These are phyloP conservation scores for Melastoma malabathricum DNA, from an alignment of 345 rosid species.

Conservation along the genomic window DNA sequence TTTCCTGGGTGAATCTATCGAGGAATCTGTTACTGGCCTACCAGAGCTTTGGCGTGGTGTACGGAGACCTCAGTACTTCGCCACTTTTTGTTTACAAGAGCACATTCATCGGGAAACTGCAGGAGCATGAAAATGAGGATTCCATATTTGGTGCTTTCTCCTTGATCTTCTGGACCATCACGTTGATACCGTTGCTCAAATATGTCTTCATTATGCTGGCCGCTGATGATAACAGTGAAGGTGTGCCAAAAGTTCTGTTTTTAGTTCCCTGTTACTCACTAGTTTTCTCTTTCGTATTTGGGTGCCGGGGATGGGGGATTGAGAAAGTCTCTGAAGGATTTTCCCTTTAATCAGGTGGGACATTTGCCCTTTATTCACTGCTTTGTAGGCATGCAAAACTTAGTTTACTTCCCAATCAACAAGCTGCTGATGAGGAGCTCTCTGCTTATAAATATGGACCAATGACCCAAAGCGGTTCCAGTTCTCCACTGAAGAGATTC, in stretches of 20 bases:
- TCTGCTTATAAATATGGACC: conserved; percentile 66
- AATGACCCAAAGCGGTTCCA: conserved; percentile 17
- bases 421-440: conserved; percentile 96
- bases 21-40: conserved; percentile 2
- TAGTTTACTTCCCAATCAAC: conserved; percentile 88
- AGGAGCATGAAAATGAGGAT: not conserved
- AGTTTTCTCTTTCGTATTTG: too few relatives aligned
- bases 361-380: conserved; percentile 80
- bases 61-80: conserved; percentile 5
- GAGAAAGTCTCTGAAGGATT: conserved; percentile 7
- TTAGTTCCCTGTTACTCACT: too few relatives aligned
- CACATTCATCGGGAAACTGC: conserved; percentile 1
- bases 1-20: too few relatives aligned
- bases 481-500: conserved; percentile 52
- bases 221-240: conserved; percentile 5
- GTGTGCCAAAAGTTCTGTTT: not conserved
- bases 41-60: not conserved
- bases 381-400: conserved; percentile 85
- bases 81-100: conserved; percentile 3
- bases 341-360: conserved; percentile 49
- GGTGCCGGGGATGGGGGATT: too few relatives aligned
- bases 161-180: conserved; percentile 3
- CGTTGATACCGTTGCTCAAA: conserved; percentile 4
- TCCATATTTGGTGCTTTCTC: conserved; percentile 6
- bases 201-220: not conserved